Base-by-base conservation (phyloP, 352 stramenopile genomes). In the Halophytophthora batemanensis region DNA sequence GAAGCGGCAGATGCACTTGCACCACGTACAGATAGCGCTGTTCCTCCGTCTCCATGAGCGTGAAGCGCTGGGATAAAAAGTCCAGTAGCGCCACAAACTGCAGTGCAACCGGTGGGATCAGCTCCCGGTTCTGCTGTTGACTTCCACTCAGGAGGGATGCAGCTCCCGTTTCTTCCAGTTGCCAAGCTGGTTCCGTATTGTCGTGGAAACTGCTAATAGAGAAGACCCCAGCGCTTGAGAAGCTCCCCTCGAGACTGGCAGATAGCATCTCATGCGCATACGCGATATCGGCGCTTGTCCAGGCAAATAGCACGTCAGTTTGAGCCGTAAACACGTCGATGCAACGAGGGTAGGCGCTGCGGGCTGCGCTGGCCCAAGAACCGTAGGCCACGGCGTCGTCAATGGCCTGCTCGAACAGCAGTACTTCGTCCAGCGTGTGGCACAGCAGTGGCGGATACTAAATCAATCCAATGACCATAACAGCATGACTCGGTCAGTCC, bases 1-100 rank as follows among this genome's bases (percentile, higher is more conserved):
- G 56, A 42, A 91, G 54, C 21, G 63, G 61, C 15, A 83, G 56
- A 23, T 85, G 68, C 36, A 92, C 81, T 43, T 92, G 78, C 28
- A 77, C 74, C 8, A 92, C 65, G 55, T 92, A 92, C 52, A 92
- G n/a, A 39, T 87, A 90, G 2, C 78, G 65, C 43, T 88, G 76
- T 41, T 86, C 66, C 18, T 87, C 74, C 7, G 64, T 80, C 25
- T 65, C 69, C 60, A 92, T 87, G 22, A 73, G 61, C 12, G 61
- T 62, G 31, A 92, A 87, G 10, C 81, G 77, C 3, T 70, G 72
- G 17, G 69, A 88, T 6, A 92, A 50, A 22, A 88, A 90, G 29
- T 90, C 78, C 8, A 92, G 59, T 14, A 90, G 37, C 22, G 71
- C 50, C 12, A 71, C 63, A 43, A 84, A 77, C 5, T 71, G 61